Percentiles rank a stretch among this genome's conserved stretches.
Evolutionary conservation across 2,329 filamentous ascomycete genomes (phyloP).

Genomic region (Fusarium palustre): DNA sequence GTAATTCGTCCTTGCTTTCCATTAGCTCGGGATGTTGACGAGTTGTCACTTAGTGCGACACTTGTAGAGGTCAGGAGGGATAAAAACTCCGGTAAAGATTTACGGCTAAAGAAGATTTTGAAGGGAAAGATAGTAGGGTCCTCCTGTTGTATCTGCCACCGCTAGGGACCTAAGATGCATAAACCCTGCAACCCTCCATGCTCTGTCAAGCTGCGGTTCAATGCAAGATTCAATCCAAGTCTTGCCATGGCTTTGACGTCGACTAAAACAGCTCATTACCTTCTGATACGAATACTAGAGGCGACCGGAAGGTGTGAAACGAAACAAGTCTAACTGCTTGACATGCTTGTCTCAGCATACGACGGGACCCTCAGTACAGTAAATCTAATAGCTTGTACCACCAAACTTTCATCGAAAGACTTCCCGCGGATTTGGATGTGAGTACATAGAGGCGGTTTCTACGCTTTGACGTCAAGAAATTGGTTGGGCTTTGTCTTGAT

Average conservation of each 20-base stretch:
- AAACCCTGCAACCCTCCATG: slow-evolving; percentile 38
- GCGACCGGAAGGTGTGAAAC: neutral
- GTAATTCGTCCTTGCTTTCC: neutral
- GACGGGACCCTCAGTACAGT: slow-evolving; percentile 16
- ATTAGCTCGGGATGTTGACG: neutral
- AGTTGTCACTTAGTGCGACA: slow-evolving; percentile 17
- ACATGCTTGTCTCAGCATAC: slow-evolving; percentile 14
- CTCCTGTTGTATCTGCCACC: slow-evolving; percentile 33
- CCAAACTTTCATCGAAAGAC: slow-evolving; percentile 10
- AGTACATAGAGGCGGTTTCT: slow-evolving; percentile 7
- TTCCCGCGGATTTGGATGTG: slow-evolving; percentile 15
- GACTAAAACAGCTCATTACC: neutral
- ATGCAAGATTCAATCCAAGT: slow-evolving; percentile 35
- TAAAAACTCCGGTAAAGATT: slow-evolving; percentile 24
- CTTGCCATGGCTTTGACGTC: slow-evolving; percentile 14
- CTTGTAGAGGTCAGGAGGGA: slow-evolving; percentile 15
- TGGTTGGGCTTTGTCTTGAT: neutral
- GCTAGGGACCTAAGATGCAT: slow-evolving; percentile 38
- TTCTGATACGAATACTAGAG: neutral
- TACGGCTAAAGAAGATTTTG: neutral
- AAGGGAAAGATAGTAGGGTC: slow-evolving; percentile 11
- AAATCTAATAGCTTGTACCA: slow-evolving; percentile 22
- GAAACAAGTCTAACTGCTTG: neutral
- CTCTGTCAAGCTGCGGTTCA: slow-evolving; percentile 24
- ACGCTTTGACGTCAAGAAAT: neutral